Evolutionary conservation across 1,284 basidiomycete species (phyloP), one percentile per base, ranked within the genome.

Genomic region (Austropuccinia psidii): DNA sequence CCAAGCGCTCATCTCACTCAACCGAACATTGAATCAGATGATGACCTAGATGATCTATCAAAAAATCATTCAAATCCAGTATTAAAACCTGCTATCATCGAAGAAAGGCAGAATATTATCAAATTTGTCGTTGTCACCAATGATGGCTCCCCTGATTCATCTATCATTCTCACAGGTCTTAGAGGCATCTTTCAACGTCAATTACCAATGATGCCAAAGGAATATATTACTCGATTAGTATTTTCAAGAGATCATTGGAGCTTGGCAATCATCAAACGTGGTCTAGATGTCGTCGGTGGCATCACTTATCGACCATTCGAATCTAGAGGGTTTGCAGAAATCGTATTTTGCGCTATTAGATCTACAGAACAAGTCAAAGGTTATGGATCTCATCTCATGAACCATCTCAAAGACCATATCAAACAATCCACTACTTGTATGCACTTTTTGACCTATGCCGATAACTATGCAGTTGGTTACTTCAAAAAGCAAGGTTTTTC

Each of bases 401-500:
- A 98, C 81, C 90, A 98, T 80, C 91, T 96, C 83, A 98, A 98
- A 82, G 89, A 91, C 75, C 91, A 98, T 81, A 90, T 98, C 78
- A 85, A 87, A 76, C 87, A 76, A 85, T 93, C 84, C 84, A 92
- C 76, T 79, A 88, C 80, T 24, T 91, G 98, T 86, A 88, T 89
- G 85, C 88, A 97, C 81, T 98, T 98, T 81, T 85, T 98, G 37
- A 98, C 96, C 1, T 99, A 98, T 80, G 96, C 96, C 50, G 96
- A 99, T 82, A 98, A 98, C 81, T 99, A 93, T 80, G 94, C 95
- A 9, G 94, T 98, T 65, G 96, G 96, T 6, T 98, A 97, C 82
- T 98, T 98, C 84, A 93, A 94, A 80, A 98, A 98, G 81, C 95
- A 98, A 82, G 94, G 95, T 0, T 99, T 99, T 82, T 91, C 92